These are phyloP conservation scores for Scenedesmus sp. DNA, from an alignment of 163 green algal genomes.

Conservation along the genomic window DNA sequence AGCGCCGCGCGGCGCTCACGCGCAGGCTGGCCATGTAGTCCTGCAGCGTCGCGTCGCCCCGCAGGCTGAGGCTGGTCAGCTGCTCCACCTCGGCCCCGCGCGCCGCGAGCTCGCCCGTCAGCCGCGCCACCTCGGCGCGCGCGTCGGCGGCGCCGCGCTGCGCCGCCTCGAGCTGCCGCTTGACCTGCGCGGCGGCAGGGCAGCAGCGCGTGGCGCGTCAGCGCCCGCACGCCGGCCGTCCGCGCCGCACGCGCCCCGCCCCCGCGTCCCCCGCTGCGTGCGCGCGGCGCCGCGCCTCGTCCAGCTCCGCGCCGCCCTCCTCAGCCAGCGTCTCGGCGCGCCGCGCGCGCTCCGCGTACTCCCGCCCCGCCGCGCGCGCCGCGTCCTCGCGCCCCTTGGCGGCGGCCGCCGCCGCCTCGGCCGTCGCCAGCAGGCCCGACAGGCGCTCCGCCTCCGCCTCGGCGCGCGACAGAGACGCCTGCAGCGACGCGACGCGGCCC, in stretches of 20 bases:
- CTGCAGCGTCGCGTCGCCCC: slow-evolving; percentile 68
- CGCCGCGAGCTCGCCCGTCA: slow-evolving; percentile 24
- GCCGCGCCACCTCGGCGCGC: not conserved
- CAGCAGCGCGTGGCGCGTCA: no score
- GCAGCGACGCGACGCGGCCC: slow-evolving; percentile 15
- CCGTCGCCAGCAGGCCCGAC: slow-evolving; percentile 44
- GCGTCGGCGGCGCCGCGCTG: slow-evolving; percentile 1
- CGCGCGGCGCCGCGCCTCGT: slow-evolving; percentile 33
- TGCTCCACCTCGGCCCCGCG: slow-evolving; percentile 60
- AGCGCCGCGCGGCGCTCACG: no score
- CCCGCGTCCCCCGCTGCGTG: no score
- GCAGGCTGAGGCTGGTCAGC: slow-evolving; percentile 67
- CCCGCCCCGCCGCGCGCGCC: slow-evolving; percentile 52
- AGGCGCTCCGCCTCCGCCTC: slow-evolving; percentile 40
- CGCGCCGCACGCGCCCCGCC: no score
- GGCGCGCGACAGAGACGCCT: slow-evolving; percentile 7
- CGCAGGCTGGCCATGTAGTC: slow-evolving; percentile 64
- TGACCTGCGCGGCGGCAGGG: slow-evolving; percentile 7
- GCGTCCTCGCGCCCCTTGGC: slow-evolving; percentile 55
- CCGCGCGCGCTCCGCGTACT: slow-evolving; percentile 60
- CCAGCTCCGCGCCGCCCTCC: slow-evolving; percentile 58
- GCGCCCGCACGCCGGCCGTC: no score
- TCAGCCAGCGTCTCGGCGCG: slow-evolving; percentile 58
- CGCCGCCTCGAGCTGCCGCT: slow-evolving; percentile 33
- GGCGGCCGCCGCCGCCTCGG: slow-evolving; percentile 50